Conservation (phyloP, 2,329 filamentous ascomycete genomes). For the Fonsecaea monophora region DNA sequence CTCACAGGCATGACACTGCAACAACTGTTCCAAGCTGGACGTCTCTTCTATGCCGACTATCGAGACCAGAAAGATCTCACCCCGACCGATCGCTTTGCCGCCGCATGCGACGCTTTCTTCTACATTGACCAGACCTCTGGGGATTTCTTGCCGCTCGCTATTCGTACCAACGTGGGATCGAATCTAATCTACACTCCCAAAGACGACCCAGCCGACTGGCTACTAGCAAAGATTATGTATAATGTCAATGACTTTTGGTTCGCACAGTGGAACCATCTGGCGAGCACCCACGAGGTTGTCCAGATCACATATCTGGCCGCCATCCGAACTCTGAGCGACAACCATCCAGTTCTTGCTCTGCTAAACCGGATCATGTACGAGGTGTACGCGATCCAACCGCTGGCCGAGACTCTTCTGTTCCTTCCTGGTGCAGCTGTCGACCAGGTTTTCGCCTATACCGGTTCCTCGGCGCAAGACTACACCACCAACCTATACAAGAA, state of each 20-base stretch:
- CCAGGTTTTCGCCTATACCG: conserved; percentile 25
- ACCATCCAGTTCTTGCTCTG: conserved; percentile 23
- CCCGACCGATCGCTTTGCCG: conserved; percentile 16
- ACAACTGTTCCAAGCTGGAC: conserved; percentile 16
- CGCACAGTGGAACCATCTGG: conserved; percentile 26
- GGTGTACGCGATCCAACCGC: conserved; percentile 23
- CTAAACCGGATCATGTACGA: conserved; percentile 26
- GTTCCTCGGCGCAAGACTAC: conserved; percentile 20
- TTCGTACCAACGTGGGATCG: conserved; percentile 24
- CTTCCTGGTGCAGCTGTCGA: conserved; percentile 24
- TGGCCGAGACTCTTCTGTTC: conserved; percentile 22
- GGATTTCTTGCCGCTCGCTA: conserved; percentile 23
- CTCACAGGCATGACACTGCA: conserved; percentile 23
- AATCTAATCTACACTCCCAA: conserved; percentile 21
- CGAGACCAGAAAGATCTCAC: conserved; percentile 24
- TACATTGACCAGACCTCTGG: conserved; percentile 19
- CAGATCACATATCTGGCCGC: conserved; percentile 25
- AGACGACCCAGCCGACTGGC: conserved; percentile 21
- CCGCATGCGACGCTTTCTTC: conserved; percentile 20
- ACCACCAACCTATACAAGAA: conserved; percentile 22
- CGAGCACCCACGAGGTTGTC: conserved; percentile 28
- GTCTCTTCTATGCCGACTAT: conserved; percentile 27
- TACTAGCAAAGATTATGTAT: conserved; percentile 28
- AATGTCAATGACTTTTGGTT: conserved; percentile 28
- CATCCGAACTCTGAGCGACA: conserved; percentile 24